Percentiles rank a stretch among this genome's conserved stretches.
Conservation (phyloP, 768 basidiomycete species). For the Lyophyllum shimeji region DNA sequence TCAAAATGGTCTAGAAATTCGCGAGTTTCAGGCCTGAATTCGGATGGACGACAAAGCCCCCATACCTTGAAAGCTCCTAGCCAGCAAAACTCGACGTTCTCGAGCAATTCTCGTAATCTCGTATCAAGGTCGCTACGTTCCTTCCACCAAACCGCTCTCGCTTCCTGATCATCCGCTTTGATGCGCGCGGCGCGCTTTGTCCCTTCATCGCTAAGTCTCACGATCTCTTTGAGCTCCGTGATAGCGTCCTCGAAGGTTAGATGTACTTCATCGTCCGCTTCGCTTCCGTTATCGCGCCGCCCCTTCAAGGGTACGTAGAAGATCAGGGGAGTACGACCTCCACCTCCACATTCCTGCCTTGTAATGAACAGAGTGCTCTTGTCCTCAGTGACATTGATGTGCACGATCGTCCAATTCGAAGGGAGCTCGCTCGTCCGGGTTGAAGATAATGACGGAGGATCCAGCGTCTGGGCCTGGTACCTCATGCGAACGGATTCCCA, state of each 20-base stretch:
- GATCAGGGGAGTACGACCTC: conserved; percentile 56
- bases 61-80: conserved; percentile 94
- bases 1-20: conserved; percentile 58
- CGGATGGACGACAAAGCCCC: neutral
- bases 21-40: neutral
- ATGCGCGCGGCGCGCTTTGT: conserved; percentile 66
- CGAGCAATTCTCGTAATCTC: conserved; percentile 70
- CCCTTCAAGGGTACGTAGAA: conserved; percentile 90
- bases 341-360: conserved; percentile 60
- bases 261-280: conserved; percentile 65
- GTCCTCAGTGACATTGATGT: conserved; percentile 82
- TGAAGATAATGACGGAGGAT: conserved; percentile 39
- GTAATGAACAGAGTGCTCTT: conserved; percentile 81
- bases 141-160: conserved; percentile 84
- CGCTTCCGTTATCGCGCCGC: conserved; percentile 68
- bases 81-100: conserved; percentile 95
- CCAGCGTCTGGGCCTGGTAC: conserved; percentile 47
- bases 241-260: conserved; percentile 76
- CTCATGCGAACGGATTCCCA: conserved; percentile 61
- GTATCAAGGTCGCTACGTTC: conserved; percentile 73
- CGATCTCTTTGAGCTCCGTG: conserved; percentile 75
- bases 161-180: conserved; percentile 63
- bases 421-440: conserved; percentile 55
- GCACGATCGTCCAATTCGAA: conserved; percentile 77
- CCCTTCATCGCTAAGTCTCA: conserved; percentile 71